A percentile compares a stretch with the other conserved stretches of the same genome.
phyloP scores from a whole-genome alignment of 805 yeast genomes.

The Yarrowia phangngaensis region DNA sequence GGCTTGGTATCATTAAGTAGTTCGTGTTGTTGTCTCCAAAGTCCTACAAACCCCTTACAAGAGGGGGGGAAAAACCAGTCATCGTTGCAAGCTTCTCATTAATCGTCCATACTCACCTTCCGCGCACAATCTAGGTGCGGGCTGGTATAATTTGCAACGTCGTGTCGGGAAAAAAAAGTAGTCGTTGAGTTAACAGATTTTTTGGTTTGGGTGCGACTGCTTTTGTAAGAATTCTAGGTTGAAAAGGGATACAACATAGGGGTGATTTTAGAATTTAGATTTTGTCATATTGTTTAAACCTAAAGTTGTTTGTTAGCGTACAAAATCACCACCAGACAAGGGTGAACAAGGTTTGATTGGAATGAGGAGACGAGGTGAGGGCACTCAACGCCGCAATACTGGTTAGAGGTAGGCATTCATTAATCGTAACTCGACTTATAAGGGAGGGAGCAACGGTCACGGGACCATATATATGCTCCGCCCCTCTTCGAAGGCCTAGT shows the following conservation, averaged over 20 bases:
- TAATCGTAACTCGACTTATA: too few species aligned
- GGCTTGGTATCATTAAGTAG: too few species aligned
- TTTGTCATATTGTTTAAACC: constrained; percentile 11
- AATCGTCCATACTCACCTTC: constrained; percentile 19
- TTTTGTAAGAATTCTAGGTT: constrained; percentile 24
- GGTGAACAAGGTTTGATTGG: constrained; percentile 12
- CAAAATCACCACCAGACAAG: constrained; percentile 24
- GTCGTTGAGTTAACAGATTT: constrained; percentile 19
- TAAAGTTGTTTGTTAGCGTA: constrained; percentile 14
- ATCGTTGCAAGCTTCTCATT: neutral
- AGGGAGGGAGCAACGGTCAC: too few species aligned
- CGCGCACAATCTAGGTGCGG: constrained; percentile 27
- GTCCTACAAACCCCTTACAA: too few species aligned
- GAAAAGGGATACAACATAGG: constrained; percentile 26
- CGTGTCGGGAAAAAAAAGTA: constrained; percentile 27
- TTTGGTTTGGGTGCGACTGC: constrained; percentile 24
- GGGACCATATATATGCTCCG: too few species aligned
- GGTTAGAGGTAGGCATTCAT: too few species aligned
- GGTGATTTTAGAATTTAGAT: constrained; percentile 12
- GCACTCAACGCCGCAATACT: too few species aligned
- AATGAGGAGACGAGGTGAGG: too few species aligned
- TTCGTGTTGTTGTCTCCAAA: too few species aligned
- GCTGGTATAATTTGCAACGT: constrained; percentile 20
- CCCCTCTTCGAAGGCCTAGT: too few species aligned
- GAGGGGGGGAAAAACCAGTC: too few species aligned